These are phyloP conservation scores for Hamamelis virginiana DNA, from an alignment of 164 flowering plant species.

Conservation along the genomic window DNA sequence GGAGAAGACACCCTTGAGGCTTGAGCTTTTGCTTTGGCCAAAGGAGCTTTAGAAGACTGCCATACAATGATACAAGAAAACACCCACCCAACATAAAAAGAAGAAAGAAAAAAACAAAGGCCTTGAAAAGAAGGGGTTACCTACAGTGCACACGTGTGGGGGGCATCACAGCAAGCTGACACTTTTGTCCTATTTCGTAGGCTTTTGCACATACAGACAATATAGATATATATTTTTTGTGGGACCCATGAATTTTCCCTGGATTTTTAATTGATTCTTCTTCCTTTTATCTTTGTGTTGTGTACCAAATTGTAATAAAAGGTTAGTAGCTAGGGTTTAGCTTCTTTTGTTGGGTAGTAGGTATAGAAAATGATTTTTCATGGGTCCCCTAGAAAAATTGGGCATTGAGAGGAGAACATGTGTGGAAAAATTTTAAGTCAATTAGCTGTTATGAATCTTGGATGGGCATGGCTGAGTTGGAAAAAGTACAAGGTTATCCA, in stretches of 20 bases:
- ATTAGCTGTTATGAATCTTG: not conserved
- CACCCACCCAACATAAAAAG: not conserved
- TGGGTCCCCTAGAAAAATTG: not conserved
- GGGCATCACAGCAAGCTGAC: conserved; percentile 16
- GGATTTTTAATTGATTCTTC: not conserved
- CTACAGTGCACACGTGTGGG: conserved; percentile 30
- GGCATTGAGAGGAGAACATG: not conserved
- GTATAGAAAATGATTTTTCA: not conserved
- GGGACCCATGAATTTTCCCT: conserved; percentile 2
- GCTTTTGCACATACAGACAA: conserved; percentile 1
- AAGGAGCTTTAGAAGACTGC: not conserved
- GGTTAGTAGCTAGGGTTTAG: not conserved
- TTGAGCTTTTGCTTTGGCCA: too few species aligned
- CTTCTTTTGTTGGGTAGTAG: not conserved
- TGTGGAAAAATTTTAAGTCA: not conserved
- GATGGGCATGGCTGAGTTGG: not conserved
- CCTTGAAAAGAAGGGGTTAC: not conserved
- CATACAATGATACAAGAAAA: not conserved
- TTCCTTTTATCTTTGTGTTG: not conserved
- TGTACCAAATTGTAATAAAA: not conserved
- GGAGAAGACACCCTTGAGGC: conserved; percentile 28
- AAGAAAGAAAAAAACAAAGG: not conserved
- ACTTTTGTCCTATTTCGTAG: conserved; percentile 18
- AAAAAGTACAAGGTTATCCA: not conserved
- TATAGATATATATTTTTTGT: not conserved